Evolutionary conservation across 75 land plant species (phyloP), one percentile per base, ranked within the genome.

Genomic region (Gnetum montanum): DNA sequence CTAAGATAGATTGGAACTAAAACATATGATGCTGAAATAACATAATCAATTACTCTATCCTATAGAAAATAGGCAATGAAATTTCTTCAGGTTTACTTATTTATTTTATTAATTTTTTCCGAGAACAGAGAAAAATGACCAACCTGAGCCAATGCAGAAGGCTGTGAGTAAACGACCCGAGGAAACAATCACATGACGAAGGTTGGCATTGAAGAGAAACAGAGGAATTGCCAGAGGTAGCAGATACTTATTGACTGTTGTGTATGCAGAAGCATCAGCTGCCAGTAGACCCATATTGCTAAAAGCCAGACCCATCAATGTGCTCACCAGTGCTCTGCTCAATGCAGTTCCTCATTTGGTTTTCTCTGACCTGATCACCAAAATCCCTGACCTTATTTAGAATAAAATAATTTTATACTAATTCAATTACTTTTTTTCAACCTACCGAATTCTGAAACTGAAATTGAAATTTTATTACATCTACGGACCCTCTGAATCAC

Each of bases 291-390:
- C 96, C 46, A 78, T 46, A 61, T 85, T 89, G 61, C 98, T 93
- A 24, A 82, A 83, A 35, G 80, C 83, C 20, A 93, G 79, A n/a
- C 80, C 96, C 22, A 93, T 64, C 51, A 93, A 62, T 7, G 84
- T 89, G 69, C 87, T 89, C 31, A 85, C 90, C 18, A 93, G 48
- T 1, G 98, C 98, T 19, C 90, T 90, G 51, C 98, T 93, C 64
- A 93, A 46, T 11, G 77, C 58, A 55, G 82, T 82, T 26, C 98
- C 98, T 50, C 79, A 44, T 68, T 75, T 71, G 12, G 96, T 94
- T 66, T 71, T 83, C 70, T 94, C 96, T 15, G 94, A 93, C 98
- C 95, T 83, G n/a, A n/a, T n/a, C n/a, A n/a, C n/a, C n/a, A n/a
- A n/a, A n/a, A n/a, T 33, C 43, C 68, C 34, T 34, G 15, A 31